These are phyloP conservation scores for Penicillium sp. DNA, from an alignment of 2,329 filamentous ascomycete species.

Conservation along the genomic window DNA sequence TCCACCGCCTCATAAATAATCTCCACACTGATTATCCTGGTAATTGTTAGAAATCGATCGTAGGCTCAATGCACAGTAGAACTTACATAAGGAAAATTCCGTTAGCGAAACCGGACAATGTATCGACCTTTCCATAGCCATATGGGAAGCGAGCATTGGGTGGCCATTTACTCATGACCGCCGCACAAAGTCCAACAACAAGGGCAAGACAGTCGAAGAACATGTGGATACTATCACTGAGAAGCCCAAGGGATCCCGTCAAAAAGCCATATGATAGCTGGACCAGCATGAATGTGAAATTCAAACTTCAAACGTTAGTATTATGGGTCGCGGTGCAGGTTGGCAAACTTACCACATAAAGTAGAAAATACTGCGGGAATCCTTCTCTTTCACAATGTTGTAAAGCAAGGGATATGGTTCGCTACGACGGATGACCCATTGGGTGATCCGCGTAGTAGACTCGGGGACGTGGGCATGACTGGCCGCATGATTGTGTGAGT, in stretches of 20 bases:
- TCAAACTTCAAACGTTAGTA: constrained; percentile 62
- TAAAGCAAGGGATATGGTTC: constrained; percentile 75
- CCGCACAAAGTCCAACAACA: constrained; percentile 83
- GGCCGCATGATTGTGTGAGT: constrained; percentile 29
- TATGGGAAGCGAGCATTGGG: constrained; percentile 87
- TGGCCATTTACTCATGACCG: constrained; percentile 96
- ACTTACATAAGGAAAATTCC: constrained; percentile 86
- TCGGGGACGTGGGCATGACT: constrained; percentile 38
- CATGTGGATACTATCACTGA: constrained; percentile 99
- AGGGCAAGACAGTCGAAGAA: constrained; percentile 97
- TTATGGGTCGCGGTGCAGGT: neutral
- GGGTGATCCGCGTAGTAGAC: constrained; percentile 67
- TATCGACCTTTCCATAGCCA: constrained; percentile 95
- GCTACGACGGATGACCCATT: constrained; percentile 67
- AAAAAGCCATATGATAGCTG: constrained; percentile 93
- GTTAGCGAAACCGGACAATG: constrained; percentile 92
- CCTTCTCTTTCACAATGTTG: constrained; percentile 83
- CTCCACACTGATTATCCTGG: constrained; percentile 85
- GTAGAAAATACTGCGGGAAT: constrained; percentile 94
- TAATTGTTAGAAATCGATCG: constrained; percentile 13
- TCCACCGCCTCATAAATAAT: constrained; percentile 95
- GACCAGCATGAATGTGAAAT: constrained; percentile 91
- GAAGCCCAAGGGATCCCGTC: constrained; percentile 88
- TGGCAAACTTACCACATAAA: constrained; percentile 74
- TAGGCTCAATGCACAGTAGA: neutral